These are phyloP conservation scores for Lagenaria siceraria DNA, from an alignment of 306 rosid species.

Conservation along the genomic window DNA sequence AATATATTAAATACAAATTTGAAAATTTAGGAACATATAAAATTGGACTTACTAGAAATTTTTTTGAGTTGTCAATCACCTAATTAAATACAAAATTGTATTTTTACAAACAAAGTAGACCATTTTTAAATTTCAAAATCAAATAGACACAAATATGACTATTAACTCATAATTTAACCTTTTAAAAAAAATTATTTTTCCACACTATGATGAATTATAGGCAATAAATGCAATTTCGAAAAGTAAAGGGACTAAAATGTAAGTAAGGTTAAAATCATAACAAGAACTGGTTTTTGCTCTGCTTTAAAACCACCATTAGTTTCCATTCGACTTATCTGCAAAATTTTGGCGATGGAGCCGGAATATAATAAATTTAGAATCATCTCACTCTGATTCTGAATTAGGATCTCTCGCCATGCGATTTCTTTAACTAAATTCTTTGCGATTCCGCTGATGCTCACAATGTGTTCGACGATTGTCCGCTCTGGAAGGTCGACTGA, in stretches of 20 bases:
- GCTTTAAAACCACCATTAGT: background rate
- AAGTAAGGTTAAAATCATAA: background rate
- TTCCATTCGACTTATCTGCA: background rate
- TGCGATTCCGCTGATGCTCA: conserved; percentile 11
- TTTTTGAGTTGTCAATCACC: too few species aligned
- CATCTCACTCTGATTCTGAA: background rate
- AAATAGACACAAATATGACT: too few species aligned
- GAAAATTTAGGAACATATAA: too few species aligned
- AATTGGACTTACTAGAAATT: too few species aligned
- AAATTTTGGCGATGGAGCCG: background rate
- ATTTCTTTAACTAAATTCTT: conserved; percentile 13
- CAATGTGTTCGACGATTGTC: conserved; percentile 17
- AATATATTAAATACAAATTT: too few species aligned
- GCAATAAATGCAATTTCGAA: too few species aligned
- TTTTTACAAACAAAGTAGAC: too few species aligned
- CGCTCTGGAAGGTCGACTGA: conserved; percentile 21
- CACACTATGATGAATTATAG: too few species aligned
- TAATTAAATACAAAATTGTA: too few species aligned
- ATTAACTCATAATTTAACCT: too few species aligned
- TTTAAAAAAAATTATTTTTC: too few species aligned
- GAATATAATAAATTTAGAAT: background rate
- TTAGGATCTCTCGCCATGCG: conserved; percentile 20
- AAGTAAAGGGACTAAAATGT: background rate
- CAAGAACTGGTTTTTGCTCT: background rate
- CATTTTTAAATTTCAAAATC: too few species aligned